Evolutionary conservation across 768 basidiomycete genomes (phyloP), one percentile per base, ranked within the genome.

Genomic region (Candolleomyces aberdarensis): DNA sequence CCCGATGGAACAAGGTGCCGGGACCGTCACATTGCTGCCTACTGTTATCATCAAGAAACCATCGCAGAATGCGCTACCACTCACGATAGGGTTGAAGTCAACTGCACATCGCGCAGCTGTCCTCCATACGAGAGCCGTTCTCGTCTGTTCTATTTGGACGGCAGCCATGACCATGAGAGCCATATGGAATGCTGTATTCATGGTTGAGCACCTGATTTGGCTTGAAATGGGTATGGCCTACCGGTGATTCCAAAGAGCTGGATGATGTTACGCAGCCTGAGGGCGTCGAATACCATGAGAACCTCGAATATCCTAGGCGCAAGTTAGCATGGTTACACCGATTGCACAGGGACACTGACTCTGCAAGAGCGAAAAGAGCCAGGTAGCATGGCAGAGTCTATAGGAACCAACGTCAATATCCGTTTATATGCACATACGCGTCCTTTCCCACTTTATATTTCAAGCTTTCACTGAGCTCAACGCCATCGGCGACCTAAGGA

Each of bases 341-440:
- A 36, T 36, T 7, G 5, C 6, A 59, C 52, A 15, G 56, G 43
- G 19, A 5, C 41, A 74, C 83, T 55, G 70, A 92, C 92, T 91
- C 91, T 59, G 89, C 92, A 10, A 94, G 77, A 26, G 87, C 86
- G 71, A 93, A 94, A 7, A 94, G 78, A 3, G 90, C 90, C 5
- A 94, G 84, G 71, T 93, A 94, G 72, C 92, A 93, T 63, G 91
- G 87, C 57, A 93, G 71, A 13, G 92, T 93, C 88, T 91, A 54
- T 19, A 56, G 17, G 40, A 20, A 14, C 17, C 49, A 52, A 17
- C 48, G 29, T 48, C 46, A 54, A 40, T 14, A 26, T 40, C n/a
- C 44, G 26, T 26, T 11, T 20, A 40, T n/a, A n/a, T 61, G 13
- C 5, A 32, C n/a, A 26, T 5, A 17, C 8, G 14, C n/a, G 3